phyloP scores from a whole-genome alignment of 495 filamentous ascomycete species.

The Lasiosphaeris hirsuta region DNA sequence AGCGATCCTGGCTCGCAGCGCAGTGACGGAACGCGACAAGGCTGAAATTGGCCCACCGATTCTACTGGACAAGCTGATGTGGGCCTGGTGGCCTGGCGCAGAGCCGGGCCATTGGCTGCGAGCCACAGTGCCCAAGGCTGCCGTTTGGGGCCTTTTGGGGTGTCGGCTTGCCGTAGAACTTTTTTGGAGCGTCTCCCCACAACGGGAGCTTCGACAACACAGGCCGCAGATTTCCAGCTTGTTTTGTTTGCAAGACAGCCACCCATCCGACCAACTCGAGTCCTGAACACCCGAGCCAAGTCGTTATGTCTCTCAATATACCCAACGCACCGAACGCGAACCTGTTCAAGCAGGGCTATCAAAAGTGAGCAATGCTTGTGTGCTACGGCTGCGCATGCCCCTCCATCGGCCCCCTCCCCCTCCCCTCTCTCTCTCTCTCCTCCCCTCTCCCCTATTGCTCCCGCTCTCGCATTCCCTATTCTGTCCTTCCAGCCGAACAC shows the following conservation, averaged over 20 bases:
- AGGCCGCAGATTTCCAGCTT: not conserved
- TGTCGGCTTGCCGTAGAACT: conserved; percentile 23
- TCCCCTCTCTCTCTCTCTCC: conserved; percentile 1
- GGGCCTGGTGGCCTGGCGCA: not conserved
- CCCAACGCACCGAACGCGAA: conserved; percentile 87
- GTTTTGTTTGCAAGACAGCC: conserved; percentile 7
- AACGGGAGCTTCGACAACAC: not conserved
- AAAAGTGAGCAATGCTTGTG: conserved; percentile 71
- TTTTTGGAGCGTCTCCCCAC: conserved; percentile 31
- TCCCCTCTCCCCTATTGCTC: not conserved
- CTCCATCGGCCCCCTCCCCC: not conserved
- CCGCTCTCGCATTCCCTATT: no score
- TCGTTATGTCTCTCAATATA: conserved; percentile 88
- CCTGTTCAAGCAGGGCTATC: conserved; percentile 95
- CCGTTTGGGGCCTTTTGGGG: conserved; percentile 15
- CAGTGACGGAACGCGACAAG: conserved; percentile 15
- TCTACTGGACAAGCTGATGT: not conserved
- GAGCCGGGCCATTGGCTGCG: not conserved
- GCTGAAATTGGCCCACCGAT: conserved; percentile 14
- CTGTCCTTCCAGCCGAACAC: conserved; percentile 16
- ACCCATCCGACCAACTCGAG: conserved; percentile 9
- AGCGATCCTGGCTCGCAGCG: not conserved
- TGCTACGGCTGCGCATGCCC: conserved; percentile 10
- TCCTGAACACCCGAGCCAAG: conserved; percentile 2
- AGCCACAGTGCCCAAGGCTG: conserved; percentile 28